phyloP scores from a whole-genome alignment of 2,329 filamentous ascomycete genomes.

The Talaromyces piceae region DNA sequence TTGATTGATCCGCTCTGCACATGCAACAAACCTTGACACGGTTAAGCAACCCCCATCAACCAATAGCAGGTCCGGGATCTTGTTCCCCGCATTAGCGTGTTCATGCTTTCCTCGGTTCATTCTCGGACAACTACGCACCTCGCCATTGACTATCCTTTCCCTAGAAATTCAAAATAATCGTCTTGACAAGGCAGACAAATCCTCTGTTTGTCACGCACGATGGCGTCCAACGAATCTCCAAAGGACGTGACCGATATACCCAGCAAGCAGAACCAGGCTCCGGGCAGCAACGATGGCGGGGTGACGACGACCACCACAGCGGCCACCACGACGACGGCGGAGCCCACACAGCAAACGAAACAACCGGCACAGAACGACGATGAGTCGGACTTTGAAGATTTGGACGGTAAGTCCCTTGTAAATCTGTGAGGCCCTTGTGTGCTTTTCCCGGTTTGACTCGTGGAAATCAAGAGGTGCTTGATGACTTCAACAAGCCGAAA shows the following conservation, averaged over 20 bases:
- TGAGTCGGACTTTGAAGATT: constrained; percentile 89
- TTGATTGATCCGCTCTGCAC: too few relatives aligned
- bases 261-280: constrained; percentile 1
- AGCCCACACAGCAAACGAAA: constrained; percentile 28
- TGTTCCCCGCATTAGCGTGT: background rate
- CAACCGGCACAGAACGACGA: constrained; percentile 46
- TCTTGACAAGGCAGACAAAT: background rate
- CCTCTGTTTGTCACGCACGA: background rate
- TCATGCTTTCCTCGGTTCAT: background rate
- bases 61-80: too few relatives aligned
- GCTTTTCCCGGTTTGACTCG: background rate
- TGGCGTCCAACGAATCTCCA: constrained; percentile 8
- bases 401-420: constrained; percentile 60
- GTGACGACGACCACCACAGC: constrained; percentile 7
- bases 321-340: constrained; percentile 8
- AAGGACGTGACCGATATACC: background rate
- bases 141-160: background rate
- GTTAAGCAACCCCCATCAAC: too few relatives aligned
- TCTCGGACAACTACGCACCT: background rate
- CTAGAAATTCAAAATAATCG: background rate
- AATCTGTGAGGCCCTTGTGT: background rate
- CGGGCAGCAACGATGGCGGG: background rate
- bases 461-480: constrained; percentile 65
- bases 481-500: constrained; percentile 70
- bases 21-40: too few relatives aligned